phyloP scores from a whole-genome alignment of 306 rosid species.

The Rosa chinensis region DNA sequence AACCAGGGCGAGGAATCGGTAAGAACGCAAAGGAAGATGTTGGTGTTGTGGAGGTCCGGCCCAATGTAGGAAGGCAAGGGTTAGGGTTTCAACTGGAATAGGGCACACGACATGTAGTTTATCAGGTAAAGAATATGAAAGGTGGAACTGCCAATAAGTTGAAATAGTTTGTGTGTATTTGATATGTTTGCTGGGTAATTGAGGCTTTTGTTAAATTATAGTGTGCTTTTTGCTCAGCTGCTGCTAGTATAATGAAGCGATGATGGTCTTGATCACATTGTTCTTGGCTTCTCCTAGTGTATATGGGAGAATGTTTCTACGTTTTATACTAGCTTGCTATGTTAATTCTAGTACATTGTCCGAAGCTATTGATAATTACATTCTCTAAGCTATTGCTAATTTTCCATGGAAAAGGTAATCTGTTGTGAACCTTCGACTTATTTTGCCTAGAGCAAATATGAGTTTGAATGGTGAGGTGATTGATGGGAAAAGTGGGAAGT shows the following conservation, averaged over 20 bases:
- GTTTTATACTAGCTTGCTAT: not conserved
- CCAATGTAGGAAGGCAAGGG: not conserved
- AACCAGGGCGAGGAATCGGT: slow-evolving; percentile 66
- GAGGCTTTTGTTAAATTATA: no score
- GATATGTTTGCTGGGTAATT: no score
- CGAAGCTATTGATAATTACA: not conserved
- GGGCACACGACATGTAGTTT: not conserved
- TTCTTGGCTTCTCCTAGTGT: not conserved
- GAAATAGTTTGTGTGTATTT: not conserved
- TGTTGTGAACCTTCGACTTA: not conserved
- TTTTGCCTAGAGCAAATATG: not conserved
- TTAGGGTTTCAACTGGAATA: not conserved
- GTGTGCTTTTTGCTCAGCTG: not conserved
- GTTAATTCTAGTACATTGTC: no score
- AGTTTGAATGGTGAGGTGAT: not conserved
- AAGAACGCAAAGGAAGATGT: slow-evolving; percentile 35
- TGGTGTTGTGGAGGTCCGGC: not conserved
- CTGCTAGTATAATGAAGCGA: no score
- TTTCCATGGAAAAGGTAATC: no score
- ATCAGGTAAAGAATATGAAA: not conserved
- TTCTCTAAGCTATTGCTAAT: no score
- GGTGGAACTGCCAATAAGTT: not conserved
- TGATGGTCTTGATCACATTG: not conserved
- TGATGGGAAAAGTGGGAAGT: not conserved
- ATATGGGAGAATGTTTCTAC: not conserved